Percentiles rank a stretch among this genome's conserved stretches.
Conservation (phyloP, 352 stramenopile genomes). For the Phytophthora fragariae region DNA sequence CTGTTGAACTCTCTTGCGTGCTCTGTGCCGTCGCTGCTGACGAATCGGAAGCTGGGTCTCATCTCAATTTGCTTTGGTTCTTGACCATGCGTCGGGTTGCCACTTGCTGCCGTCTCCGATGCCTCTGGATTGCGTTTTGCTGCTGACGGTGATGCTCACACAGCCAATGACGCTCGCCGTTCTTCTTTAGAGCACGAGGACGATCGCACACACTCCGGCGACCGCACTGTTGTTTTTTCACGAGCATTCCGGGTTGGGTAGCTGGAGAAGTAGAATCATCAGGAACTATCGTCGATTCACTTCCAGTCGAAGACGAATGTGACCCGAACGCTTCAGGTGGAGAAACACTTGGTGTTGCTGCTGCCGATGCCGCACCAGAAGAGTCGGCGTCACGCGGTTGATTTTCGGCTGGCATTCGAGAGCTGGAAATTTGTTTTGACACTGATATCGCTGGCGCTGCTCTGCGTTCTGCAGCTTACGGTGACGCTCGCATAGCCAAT, state of each 20-base stretch:
- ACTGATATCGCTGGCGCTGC: neutral
- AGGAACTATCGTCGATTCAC: neutral
- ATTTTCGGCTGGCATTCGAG: neutral
- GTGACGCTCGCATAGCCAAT: conserved; percentile 5
- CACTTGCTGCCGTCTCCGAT: neutral
- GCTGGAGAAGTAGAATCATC: neutral
- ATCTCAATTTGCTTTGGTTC: neutral
- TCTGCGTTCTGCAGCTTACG: conserved; percentile 2
- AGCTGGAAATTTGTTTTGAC: neutral
- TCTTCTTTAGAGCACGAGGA: conserved; percentile 3
- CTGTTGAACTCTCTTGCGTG: neutral
- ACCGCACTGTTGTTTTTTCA: conserved; percentile 1
- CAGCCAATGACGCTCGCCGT: conserved; percentile 1
- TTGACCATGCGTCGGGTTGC: neutral
- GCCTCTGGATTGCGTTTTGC: conserved; percentile 1
- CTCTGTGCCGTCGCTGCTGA: neutral
- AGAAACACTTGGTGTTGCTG: neutral
- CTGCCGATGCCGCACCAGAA: neutral
- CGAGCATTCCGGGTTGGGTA: neutral
- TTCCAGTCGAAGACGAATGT: neutral
- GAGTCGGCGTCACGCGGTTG: neutral
- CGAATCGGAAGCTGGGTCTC: neutral
- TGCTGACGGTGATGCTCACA: conserved; percentile 6
- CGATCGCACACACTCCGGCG: neutral
- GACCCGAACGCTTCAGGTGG: neutral